Base-by-base conservation (phyloP, 2,329 filamentous ascomycete species). In the Myriosclerotinia curreyana region DNA sequence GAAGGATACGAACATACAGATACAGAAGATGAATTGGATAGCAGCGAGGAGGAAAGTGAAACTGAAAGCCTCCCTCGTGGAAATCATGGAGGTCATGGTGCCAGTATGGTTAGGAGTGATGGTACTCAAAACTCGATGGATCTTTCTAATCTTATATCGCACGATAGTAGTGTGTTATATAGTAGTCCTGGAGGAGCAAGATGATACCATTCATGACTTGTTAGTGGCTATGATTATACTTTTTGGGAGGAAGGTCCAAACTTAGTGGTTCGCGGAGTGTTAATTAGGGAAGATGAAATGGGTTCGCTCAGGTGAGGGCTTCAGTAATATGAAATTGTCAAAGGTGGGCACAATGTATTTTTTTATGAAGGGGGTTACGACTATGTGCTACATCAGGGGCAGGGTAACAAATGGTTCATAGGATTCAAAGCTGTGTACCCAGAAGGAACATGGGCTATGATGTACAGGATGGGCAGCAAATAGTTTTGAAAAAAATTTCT, bases 1-100 rank as follows among this genome's bases (percentile, higher is more conserved):
- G 80, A 77, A 34, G 83, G 84, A 69, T 92, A 91, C 77, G 89
- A 92, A 78, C 89, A 92, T 73, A 92, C 89, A 11, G 89, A 92
- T 76, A 89, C 88, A 2, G 89, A 91, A 69, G 87, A 81, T 11
- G 86, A 87, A 60, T 69, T 86, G 60, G 81, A 76, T 65, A 84
- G 80, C 71, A 82, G 80, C 66, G 78, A 62, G 48, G 58, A 62
- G 42, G 75, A 76, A 40, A 74, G 74, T 38, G 71, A 73, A 22
- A 76, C 78, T 31, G 78, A 78, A 7, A 75, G 79, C 17, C 55
- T 71, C 5, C 65, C 70, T 17, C 65, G 49, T 36, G 66, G 55
- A 46, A 67, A 66, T 34, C 65, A 59, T 48, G 55, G n/a, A 48
- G 55, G 42, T 38, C 55, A 61, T 34, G 62, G 62, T 15, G 58